Percentiles rank a stretch among this genome's conserved stretches.
Conservation (phyloP, 768 basidiomycete species). For the Macrolepiota fuliginosa region DNA sequence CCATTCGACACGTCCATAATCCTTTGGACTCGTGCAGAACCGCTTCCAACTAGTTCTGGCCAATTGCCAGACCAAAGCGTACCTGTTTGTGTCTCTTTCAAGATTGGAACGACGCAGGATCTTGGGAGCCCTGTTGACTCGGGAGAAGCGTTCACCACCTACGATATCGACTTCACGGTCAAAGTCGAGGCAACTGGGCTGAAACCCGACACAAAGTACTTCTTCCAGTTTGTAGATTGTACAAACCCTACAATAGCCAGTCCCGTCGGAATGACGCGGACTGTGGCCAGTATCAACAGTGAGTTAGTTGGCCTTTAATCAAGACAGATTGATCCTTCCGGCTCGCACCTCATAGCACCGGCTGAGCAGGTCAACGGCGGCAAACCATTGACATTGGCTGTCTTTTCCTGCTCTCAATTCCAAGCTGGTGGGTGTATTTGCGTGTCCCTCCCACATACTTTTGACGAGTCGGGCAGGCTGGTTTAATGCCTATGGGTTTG, state of each 20-base stretch:
- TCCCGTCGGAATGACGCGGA: slow-evolving; percentile 50
- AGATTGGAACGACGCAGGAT: slow-evolving; percentile 34
- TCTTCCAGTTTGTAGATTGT: slow-evolving; percentile 55
- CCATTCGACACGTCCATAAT: slow-evolving; percentile 52
- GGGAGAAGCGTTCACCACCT: slow-evolving; percentile 51
- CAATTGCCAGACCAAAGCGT: slow-evolving; percentile 45
- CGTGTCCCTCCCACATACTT: background rate
- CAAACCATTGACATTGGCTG: slow-evolving; percentile 49
- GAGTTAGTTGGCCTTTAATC: slow-evolving; percentile 16
- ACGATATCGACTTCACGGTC: slow-evolving; percentile 59
- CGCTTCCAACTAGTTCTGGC: slow-evolving; percentile 25
- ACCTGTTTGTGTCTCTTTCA: slow-evolving; percentile 49
- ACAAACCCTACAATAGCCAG: slow-evolving; percentile 40
- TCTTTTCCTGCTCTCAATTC: slow-evolving; percentile 58
- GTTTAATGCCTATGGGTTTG: slow-evolving; percentile 62
- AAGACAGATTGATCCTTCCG: background rate
- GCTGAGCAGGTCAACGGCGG: slow-evolving; percentile 49
- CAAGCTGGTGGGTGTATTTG: slow-evolving; percentile 36
- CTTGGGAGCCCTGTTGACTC: slow-evolving; percentile 36
- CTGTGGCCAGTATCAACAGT: slow-evolving; percentile 46
- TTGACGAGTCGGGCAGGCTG: slow-evolving; percentile 32
- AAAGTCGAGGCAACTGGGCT: slow-evolving; percentile 56
- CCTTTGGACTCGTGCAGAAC: slow-evolving; percentile 56
- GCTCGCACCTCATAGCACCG: slow-evolving; percentile 30
- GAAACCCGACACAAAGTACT: slow-evolving; percentile 51